Base-by-base conservation (phyloP, 169 alveolate species). In the Plasmodium gaboni region DNA sequence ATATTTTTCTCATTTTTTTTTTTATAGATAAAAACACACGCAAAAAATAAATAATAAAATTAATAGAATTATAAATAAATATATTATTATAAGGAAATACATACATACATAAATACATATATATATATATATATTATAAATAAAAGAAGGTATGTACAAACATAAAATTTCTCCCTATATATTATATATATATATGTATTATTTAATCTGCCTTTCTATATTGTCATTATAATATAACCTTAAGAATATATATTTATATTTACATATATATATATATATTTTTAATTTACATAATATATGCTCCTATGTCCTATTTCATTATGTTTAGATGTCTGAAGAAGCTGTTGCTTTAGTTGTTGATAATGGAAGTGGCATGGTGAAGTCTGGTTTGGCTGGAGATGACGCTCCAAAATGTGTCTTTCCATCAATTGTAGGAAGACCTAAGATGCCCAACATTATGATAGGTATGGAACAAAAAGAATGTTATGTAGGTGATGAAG, bases 361-460 rank as follows among this genome's bases (percentile, higher is more conserved):
- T 95, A 98, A 98, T 90, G 99, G 99, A 60, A 98, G 99, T 93
- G 99, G 99, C 48, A 96, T 97, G 97, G 98, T 98, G 94, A 99
- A 99, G 95, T 99, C 99, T 51, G 99, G 99, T 72, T 96, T 99
- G 65, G 99, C 99, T 28, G 99, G 99, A 13, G 99, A 98, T 69
- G 99, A 98, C 86, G 99, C 99, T 61, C 99, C 99, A 19, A 95
- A 99, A 57, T 97, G 99, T 89, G 99, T 97, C 67, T 98, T 98
- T 96, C 99, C 99, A 8, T 96, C 99, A 85, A 97, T 98, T 26
- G 99, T 99, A 22, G 99, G 99, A 15, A 94, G 99, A 74, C 99
- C 99, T 38, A 97, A 96, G 90, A 97, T 68, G 95, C 97, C 98
- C 32, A 97, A 97, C 42, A 97, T 97, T 83, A 98, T 98, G 98